Percentiles rank a stretch among this genome's conserved stretches.
Conservation (phyloP, 345 rosid species). For the Eucalyptus globulus region DNA sequence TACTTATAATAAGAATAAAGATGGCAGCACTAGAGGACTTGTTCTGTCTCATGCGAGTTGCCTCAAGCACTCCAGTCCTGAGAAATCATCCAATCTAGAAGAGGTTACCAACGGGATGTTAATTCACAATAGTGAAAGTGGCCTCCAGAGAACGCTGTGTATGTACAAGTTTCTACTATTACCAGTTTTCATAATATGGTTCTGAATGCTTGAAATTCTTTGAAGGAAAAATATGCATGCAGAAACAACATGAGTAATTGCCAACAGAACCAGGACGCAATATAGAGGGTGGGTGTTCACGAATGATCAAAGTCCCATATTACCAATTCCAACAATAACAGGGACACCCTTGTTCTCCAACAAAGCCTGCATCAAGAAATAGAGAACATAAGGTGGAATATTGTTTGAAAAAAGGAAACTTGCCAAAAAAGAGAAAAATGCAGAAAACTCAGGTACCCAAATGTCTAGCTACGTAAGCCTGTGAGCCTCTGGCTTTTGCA, state of each 20-base stretch:
- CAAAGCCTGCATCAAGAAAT: conserved; percentile 57
- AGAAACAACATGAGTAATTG: neutral
- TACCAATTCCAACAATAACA: conserved; percentile 95
- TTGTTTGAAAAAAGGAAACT: neutral
- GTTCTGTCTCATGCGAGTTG: neutral
- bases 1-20: neutral
- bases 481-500: neutral
- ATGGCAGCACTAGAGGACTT: neutral
- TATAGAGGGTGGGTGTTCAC: neutral
- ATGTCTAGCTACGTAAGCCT: neutral
- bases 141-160: neutral
- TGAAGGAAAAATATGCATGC: neutral
- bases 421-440: neutral
- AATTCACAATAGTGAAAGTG: neutral
- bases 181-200: neutral
- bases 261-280: neutral
- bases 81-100: neutral
- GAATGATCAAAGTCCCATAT: neutral
- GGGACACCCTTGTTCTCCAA: conserved; percentile 89
- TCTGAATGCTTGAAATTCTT: neutral
- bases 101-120: neutral
- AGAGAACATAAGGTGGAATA: neutral
- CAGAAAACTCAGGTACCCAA: neutral
- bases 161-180: neutral
- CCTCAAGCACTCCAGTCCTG: neutral